Evolutionary conservation across 192 early-diverging fungal genomes (phyloP).

Genomic region (Coemansia sp.): DNA sequence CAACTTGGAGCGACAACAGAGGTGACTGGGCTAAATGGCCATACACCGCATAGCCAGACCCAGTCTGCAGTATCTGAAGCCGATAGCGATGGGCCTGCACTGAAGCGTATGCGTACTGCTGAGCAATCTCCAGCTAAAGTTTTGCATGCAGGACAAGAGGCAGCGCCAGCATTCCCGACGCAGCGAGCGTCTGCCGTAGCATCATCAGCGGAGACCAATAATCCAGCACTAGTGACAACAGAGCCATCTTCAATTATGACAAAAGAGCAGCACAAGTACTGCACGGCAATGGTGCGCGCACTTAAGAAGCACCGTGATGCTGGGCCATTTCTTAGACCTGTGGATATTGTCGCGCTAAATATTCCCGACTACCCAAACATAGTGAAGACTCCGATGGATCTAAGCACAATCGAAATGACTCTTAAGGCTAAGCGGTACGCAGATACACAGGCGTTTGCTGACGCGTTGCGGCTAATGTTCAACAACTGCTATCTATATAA

Average conservation of each 20-base stretch:
- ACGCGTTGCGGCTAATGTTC: constrained; percentile 73
- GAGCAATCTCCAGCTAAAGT: background rate
- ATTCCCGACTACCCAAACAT: constrained; percentile 77
- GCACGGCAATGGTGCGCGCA: constrained; percentile 67
- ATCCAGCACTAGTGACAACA: background rate
- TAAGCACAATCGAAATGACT: constrained; percentile 71
- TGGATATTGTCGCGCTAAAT: constrained; percentile 72
- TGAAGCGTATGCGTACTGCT: constrained; percentile 40
- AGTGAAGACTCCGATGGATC: constrained; percentile 77
- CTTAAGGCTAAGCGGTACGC: constrained; percentile 63
- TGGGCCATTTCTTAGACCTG: constrained; percentile 79
- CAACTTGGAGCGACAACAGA: constrained; percentile 3
- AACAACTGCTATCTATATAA: constrained; percentile 82
- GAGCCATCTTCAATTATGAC: constrained; percentile 55
- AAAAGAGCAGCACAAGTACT: constrained; percentile 83
- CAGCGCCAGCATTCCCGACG: background rate
- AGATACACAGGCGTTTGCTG: constrained; percentile 63
- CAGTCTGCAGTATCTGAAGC: background rate
- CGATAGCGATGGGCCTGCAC: constrained; percentile 14
- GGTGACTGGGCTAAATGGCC: constrained; percentile 14
- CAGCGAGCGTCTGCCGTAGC: background rate
- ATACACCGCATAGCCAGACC: background rate
- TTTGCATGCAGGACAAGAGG: background rate
- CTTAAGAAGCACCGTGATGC: constrained; percentile 82
- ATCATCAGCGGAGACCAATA: background rate